Evolutionary conservation across 192 early-diverging fungal genomes (phyloP), one percentile per base, ranked within the genome.

Genomic region (Obelidium mucronatum): DNA sequence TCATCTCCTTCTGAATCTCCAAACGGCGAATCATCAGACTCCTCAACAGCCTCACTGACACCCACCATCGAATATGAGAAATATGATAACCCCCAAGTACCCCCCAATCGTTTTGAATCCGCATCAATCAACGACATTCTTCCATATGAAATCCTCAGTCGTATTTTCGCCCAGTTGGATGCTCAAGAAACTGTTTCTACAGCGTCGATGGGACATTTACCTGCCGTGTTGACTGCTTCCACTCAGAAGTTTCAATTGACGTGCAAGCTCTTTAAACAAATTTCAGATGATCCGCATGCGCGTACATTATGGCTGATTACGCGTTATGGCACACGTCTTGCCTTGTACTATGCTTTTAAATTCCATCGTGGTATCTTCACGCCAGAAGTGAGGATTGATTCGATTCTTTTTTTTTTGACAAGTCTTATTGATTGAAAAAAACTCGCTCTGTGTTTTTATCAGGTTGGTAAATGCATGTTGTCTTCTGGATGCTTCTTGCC

Each of bases 231-330:
- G 15, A 59, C 69, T n/a, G 39, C 42, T 1, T 72, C 83, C n/a
- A 76, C 80, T 17, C 48, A 28, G 28, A 15, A 17, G 34, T 80
- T 78, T 39, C 17, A 66, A 28, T 54, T 39, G 6, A 64, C 73
- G 17, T 82, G 73, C 55, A 52, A 54, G 28, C 22, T n/a, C 54
- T 82, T 76, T 39, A 48, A 76, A 44, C 35, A 28, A 13, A 56
- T 85, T 4, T 30, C 83, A n/a, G 62, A 76, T 6, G 83, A 85
- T 51, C 80, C 81, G 13, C 77, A 85, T 35, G 67, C 78, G 40
- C 78, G 81, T 19, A 55, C 34, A 26, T 22, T 22, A 1, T 80
- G 69, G 59, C 44, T 85, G 35, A 61, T 85, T 6, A 52, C 31
- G 11, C 65, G 73, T 28, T 83, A 85, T 58, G 81, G 81, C 6